These are phyloP conservation scores for Aspergillus sp. DNA, from an alignment of 2,329 filamentous ascomycete genomes.

Conservation along the genomic window DNA sequence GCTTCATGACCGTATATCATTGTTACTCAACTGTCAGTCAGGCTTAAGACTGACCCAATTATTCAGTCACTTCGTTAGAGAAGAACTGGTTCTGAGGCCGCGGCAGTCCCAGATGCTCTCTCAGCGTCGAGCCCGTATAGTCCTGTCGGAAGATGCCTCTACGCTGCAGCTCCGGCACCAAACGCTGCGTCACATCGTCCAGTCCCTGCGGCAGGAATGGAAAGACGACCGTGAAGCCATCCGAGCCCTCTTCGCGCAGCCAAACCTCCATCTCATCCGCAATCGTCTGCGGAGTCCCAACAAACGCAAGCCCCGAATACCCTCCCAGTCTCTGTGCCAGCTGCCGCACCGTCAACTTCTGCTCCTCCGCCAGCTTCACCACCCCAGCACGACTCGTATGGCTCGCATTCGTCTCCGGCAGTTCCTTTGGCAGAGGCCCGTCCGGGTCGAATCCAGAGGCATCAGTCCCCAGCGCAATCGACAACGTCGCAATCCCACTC, in stretches of 20 bases:
- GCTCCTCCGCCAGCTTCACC: conserved; percentile 46
- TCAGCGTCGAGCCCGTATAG: conserved; percentile 53
- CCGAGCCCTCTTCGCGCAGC: conserved; percentile 49
- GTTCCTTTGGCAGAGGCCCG: conserved; percentile 47
- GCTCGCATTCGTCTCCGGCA: conserved; percentile 57
- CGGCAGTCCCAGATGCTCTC: conserved; percentile 56
- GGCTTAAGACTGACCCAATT: too few relatives aligned
- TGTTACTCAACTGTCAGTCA: too few relatives aligned
- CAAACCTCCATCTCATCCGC: conserved; percentile 52
- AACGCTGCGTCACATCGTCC: conserved; percentile 47
- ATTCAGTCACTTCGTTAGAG: not conserved
- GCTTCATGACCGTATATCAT: too few relatives aligned
- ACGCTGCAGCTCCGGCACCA: conserved; percentile 54
- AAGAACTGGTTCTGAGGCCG: conserved; percentile 47
- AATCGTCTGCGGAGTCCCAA: conserved; percentile 51
- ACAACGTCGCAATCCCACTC: conserved; percentile 54
- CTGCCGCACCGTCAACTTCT: conserved; percentile 52
- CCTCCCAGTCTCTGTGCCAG: conserved; percentile 53
- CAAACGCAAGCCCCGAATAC: conserved; percentile 52
- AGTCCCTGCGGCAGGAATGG: conserved; percentile 54
- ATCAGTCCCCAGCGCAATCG: conserved; percentile 50
- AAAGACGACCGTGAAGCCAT: conserved; percentile 54
- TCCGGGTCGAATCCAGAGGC: conserved; percentile 52
- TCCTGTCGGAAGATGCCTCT: conserved; percentile 54
- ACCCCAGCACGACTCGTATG: conserved; percentile 49